Conservation (phyloP, 2,329 filamentous ascomycete genomes). For the Gnomoniopsis smithogilvyi region DNA sequence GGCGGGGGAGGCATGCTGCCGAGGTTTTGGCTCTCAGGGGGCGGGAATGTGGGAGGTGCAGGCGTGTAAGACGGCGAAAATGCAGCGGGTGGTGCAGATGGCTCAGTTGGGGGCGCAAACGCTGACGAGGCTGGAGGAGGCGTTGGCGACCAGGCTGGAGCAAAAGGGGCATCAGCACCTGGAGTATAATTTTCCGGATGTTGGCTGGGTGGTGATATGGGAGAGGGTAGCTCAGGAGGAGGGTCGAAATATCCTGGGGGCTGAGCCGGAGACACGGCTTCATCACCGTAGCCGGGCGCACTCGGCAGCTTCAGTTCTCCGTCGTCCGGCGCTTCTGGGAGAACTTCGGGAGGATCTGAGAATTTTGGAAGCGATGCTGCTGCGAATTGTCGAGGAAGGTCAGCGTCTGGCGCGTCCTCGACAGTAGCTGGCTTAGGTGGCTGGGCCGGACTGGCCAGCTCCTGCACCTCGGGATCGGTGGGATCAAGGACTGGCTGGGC, state of each 20-base stretch:
- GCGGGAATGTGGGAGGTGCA: constrained; percentile 27
- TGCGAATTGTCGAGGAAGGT: constrained; percentile 29
- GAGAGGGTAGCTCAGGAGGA: constrained; percentile 22
- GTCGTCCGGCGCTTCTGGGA: constrained; percentile 20
- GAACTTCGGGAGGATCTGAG: constrained; percentile 30
- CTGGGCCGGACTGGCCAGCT: constrained; percentile 35
- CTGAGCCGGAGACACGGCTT: constrained; percentile 7
- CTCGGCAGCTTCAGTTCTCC: constrained; percentile 26
- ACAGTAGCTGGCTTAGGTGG: constrained; percentile 40
- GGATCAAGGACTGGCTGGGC: constrained; percentile 52
- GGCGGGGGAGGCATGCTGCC: constrained; percentile 18
- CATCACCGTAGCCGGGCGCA: constrained; percentile 23
- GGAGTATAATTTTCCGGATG: constrained; percentile 24
- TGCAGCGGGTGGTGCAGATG: constrained; percentile 23
- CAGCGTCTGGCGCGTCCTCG: constrained; percentile 52
- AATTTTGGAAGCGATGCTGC: constrained; percentile 34
- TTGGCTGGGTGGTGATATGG: constrained; percentile 28
- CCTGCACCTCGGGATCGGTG: constrained; percentile 62
- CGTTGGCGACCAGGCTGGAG: constrained; percentile 22
- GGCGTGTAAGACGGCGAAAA: constrained; percentile 24
- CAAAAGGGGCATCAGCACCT: constrained; percentile 21
- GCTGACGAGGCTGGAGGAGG: constrained; percentile 30
- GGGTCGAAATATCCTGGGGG: constrained; percentile 17
- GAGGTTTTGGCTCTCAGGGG: constrained; percentile 21
- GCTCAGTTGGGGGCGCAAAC: constrained; percentile 25